Conservation (phyloP, 768 basidiomycete genomes). For the Termitomyces sp. region DNA sequence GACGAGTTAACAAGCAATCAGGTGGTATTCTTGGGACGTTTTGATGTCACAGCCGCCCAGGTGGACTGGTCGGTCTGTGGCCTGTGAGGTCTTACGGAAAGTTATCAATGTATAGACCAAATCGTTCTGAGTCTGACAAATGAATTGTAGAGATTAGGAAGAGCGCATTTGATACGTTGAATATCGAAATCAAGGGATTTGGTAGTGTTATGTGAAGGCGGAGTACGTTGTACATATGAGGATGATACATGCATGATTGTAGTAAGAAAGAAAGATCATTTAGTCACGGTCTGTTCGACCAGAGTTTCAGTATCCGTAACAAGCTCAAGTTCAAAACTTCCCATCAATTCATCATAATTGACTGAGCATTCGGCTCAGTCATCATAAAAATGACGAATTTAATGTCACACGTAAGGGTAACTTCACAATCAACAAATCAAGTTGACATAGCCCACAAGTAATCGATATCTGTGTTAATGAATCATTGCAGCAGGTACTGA, state of each 20-base stretch:
- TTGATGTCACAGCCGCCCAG: slow-evolving; percentile 14
- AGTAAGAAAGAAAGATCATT: background rate
- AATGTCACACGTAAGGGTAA: no score
- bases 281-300: background rate
- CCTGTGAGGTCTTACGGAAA: slow-evolving; percentile 4
- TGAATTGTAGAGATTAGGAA: background rate
- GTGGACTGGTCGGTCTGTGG: slow-evolving; percentile 21
- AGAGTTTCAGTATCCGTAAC: background rate
- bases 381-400: no score
- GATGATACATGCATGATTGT: background rate
- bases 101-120: background rate
- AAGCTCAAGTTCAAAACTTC: background rate
- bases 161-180: background rate
- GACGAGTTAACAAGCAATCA: slow-evolving; percentile 25
- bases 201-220: background rate
- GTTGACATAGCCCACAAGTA: background rate
- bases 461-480: background rate
- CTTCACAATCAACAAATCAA: background rate
- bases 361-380: background rate
- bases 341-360: background rate
- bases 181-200: background rate
- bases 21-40: slow-evolving; percentile 22
- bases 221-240: background rate
- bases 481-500: background rate
- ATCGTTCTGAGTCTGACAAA: background rate